Evolutionary conservation across 768 basidiomycete species (phyloP).

Genomic region (Leccinum longicurvipes): DNA sequence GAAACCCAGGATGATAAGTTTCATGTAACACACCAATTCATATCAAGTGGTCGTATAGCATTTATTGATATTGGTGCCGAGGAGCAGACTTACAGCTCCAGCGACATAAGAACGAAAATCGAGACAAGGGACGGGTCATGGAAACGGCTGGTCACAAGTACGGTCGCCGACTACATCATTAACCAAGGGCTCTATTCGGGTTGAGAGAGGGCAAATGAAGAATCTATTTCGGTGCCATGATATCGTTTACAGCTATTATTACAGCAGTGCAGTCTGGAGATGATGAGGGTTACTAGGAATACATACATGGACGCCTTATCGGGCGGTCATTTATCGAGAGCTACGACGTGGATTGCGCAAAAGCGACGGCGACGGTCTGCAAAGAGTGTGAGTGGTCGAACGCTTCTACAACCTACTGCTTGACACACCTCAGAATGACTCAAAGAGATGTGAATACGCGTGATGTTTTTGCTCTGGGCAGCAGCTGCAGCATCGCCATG

Average conservation of each 20-base stretch:
- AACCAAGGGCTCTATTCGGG: slow-evolving; percentile 43
- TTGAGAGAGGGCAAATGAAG: background rate
- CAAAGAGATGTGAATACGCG: slow-evolving; percentile 75
- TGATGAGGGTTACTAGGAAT: background rate
- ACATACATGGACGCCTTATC: slow-evolving; percentile 7
- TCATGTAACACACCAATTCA: slow-evolving; percentile 45
- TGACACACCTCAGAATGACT: slow-evolving; percentile 86
- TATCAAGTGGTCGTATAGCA: slow-evolving; percentile 48
- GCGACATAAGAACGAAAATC: slow-evolving; percentile 47
- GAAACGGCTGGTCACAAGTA: slow-evolving; percentile 43
- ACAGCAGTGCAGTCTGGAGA: background rate
- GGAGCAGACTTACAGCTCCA: slow-evolving; percentile 66
- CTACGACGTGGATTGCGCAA: slow-evolving; percentile 65
- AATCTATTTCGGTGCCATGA: slow-evolving; percentile 17
- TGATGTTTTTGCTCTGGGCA: slow-evolving; percentile 71
- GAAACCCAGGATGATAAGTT: slow-evolving; percentile 29
- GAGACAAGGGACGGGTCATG: slow-evolving; percentile 34
- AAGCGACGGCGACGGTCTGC: slow-evolving; percentile 82
- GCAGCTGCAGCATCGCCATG: slow-evolving; percentile 77
- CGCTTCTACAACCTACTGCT: background rate
- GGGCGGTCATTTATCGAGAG: background rate
- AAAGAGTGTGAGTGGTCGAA: slow-evolving; percentile 15
- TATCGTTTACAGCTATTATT: background rate
- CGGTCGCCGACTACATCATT: slow-evolving; percentile 51
- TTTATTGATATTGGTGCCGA: slow-evolving; percentile 60